Base-by-base conservation (phyloP, 805 yeast genomes). In the Candida andamanensis region DNA sequence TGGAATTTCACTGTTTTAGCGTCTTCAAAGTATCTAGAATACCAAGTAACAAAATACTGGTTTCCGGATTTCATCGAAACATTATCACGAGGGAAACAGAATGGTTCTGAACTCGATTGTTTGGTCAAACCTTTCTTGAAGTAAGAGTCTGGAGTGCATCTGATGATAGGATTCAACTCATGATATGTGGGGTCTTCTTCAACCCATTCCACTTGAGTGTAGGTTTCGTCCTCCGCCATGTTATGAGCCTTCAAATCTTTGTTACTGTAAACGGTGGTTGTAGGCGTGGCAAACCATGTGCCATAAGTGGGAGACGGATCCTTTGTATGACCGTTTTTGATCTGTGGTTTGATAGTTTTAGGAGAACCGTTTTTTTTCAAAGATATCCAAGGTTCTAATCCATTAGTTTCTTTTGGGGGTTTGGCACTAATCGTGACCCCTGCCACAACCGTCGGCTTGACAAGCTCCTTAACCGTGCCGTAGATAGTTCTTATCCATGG, bases 101-200 rank as follows among this genome's bases (percentile, higher is more conserved):
- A 84, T n/a, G 96, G 96, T 31, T 67, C 92, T 24, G 86, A 73
- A 1, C 61, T 46, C 12, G 58, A 52, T 39, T 65, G 66, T 44
- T 76, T 76, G 18, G 77, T 79, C 22, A 64, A 37, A 6, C 89
- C 90, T 50, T 78, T 80, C 44, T 67, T 71, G 47, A 62, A 68
- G 52, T 83, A 86, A 29, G 72, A 58, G 33, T 80, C 80, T 2
- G 96, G 96, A 4, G 87, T 83, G 60, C 96, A 86, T 58, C 95
- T 71, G 49, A 85, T 71, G 29, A 86, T 54, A 0, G 96, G 96
- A 49, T 80, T 83, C 52, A 86, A 63, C 13, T 70, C 60, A 17
- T 76, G 79, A 47, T 84, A 80, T 0, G 84, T 76, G n/a, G 69
- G 68, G 54, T 84, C 94, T 55, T 85, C 95, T 4, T 74, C 78